Percentiles rank a stretch among this genome's conserved stretches.
Evolutionary conservation across 768 basidiomycete species (phyloP).

Genomic region (Lactifluus pinguis): DNA sequence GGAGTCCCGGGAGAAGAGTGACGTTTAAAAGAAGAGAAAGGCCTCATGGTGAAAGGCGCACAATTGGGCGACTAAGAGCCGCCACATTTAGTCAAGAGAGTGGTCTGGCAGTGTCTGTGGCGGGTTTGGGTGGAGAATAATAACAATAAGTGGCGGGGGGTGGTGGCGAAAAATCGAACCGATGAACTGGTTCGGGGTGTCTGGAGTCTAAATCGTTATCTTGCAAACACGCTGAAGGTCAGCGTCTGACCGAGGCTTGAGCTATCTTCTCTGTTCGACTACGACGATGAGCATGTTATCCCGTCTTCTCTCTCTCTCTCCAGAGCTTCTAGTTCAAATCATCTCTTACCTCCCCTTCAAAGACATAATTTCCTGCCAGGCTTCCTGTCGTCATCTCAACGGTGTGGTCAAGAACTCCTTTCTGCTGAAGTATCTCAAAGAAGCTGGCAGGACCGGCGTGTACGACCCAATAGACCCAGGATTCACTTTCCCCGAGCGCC

Average conservation of each 20-base stretch:
- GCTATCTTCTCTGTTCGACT: not conserved
- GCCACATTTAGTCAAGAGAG: no score
- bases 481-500: slow-evolving; percentile 11
- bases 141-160: no score
- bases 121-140: no score
- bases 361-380: slow-evolving; percentile 12
- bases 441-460: slow-evolving; percentile 13
- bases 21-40: no score
- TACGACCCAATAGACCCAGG: slow-evolving; percentile 8
- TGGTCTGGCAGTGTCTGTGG: no score
- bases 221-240: no score
- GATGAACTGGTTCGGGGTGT: not conserved
- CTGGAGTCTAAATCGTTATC: no score
- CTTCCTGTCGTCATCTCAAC: slow-evolving; percentile 12
- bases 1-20: not conserved
- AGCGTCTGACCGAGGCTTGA: no score
- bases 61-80: no score
- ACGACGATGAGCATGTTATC: slow-evolving; percentile 3
- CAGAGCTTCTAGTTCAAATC: slow-evolving; percentile 16
- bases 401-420: slow-evolving; percentile 14
- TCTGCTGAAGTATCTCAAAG: slow-evolving; percentile 13
- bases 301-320: slow-evolving; percentile 6
- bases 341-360: slow-evolving; percentile 13
- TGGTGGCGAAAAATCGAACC: not conserved
- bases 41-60: not conserved